phyloP scores from a whole-genome alignment of 495 filamentous ascomycete genomes.

The Daldinia loculata region DNA sequence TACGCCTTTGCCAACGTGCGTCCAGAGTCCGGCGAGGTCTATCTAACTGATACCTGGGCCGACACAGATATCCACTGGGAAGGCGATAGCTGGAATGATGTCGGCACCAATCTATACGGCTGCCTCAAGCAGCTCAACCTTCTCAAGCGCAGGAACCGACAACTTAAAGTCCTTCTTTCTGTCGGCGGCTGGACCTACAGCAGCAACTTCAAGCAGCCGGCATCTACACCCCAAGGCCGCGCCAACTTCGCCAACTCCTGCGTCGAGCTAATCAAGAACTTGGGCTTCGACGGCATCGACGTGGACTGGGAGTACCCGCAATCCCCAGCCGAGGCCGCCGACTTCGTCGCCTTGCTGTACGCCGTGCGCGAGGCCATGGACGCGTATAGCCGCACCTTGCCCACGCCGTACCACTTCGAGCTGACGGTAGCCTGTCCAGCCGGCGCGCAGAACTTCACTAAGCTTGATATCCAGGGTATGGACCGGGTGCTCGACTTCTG shows the following conservation, averaged over 20 bases:
- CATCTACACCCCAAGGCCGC: constrained; percentile 68
- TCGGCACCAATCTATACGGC: constrained; percentile 82
- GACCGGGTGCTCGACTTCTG: constrained; percentile 88
- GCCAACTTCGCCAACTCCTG: constrained; percentile 73
- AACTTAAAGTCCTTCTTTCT: constrained; percentile 89
- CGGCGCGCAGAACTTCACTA: constrained; percentile 77
- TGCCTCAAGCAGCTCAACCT: constrained; percentile 94
- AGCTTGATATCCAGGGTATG: constrained; percentile 77
- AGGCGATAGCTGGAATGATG: constrained; percentile 76
- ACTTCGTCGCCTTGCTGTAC: constrained; percentile 80
- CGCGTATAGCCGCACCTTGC: constrained; percentile 62
- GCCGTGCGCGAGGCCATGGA: constrained; percentile 68
- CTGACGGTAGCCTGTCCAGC: constrained; percentile 79
- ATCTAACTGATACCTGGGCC: constrained; percentile 83
- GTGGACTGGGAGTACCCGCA: constrained; percentile 71
- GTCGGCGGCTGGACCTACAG: constrained; percentile 98
- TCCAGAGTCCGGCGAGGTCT: constrained; percentile 71
- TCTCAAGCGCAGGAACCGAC: constrained; percentile 85
- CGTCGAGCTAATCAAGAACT: constrained; percentile 72
- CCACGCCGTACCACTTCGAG: constrained; percentile 68
- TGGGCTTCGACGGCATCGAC: constrained; percentile 67
- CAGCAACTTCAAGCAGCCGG: constrained; percentile 79
- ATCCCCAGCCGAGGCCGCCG: constrained; percentile 65
- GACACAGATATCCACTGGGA: constrained; percentile 91
- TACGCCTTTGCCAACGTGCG: constrained; percentile 73